Percentiles rank a stretch among this genome's conserved stretches.
These are phyloP conservation scores for Rhazya stricta DNA, from an alignment of 257 asterid species.

Conservation along the genomic window DNA sequence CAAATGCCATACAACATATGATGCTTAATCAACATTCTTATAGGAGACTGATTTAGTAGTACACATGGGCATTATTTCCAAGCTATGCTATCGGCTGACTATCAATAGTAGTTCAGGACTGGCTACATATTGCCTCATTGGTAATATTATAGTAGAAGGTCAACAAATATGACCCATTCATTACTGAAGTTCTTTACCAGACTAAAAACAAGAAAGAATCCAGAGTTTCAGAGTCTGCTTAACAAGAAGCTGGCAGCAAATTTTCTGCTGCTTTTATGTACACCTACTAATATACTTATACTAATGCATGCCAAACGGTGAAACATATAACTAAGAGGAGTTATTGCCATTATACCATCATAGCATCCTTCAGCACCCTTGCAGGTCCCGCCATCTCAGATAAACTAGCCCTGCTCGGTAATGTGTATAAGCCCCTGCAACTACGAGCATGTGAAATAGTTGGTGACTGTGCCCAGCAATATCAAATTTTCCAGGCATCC, in stretches of 20 bases:
- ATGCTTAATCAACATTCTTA: background rate
- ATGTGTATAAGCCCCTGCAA: conserved; percentile 95
- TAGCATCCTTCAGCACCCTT: conserved; percentile 55
- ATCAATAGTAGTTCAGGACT: background rate
- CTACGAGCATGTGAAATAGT: conserved; percentile 84
- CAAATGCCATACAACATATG: background rate
- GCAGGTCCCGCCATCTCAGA: conserved; percentile 80
- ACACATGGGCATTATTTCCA: background rate
- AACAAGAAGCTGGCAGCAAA: background rate
- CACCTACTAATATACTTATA: background rate
- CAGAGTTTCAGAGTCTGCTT: background rate
- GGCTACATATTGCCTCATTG: background rate
- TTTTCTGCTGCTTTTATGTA: background rate
- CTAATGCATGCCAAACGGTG: background rate
- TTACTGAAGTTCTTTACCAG: background rate
- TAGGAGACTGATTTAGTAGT: background rate
- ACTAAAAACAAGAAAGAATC: background rate
- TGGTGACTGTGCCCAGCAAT: conserved; percentile 94
- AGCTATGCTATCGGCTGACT: background rate
- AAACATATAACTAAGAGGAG: background rate
- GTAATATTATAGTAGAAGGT: background rate
- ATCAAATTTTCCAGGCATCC: conserved; percentile 96
- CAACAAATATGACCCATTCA: background rate
- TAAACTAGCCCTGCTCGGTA: conserved; percentile 85
- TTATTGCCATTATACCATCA: background rate